A percentile compares a stretch with the other conserved stretches of the same genome.
These are phyloP conservation scores for Ustilago nuda DNA, from an alignment of 1,284 basidiomycete species.

Conservation along the genomic window DNA sequence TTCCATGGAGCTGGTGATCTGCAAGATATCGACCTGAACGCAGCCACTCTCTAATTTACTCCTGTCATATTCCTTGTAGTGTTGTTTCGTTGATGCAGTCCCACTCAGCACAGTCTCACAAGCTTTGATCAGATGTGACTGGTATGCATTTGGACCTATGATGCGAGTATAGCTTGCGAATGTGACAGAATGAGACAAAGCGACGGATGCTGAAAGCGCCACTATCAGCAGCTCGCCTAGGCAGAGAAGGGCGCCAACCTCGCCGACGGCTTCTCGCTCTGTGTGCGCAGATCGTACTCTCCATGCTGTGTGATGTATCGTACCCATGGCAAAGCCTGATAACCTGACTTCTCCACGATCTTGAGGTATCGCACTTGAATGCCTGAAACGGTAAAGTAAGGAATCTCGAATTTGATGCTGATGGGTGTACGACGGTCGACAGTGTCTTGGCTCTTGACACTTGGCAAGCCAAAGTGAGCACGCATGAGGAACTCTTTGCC, in stretches of 20 bases:
- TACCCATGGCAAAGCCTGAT: slow-evolving; percentile 78
- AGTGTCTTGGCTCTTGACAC: slow-evolving; percentile 74
- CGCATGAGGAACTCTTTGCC: slow-evolving; percentile 69
- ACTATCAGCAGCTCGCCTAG: not conserved
- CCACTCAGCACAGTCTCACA: not conserved
- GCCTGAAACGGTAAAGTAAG: slow-evolving; percentile 92
- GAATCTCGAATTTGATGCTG: slow-evolving; percentile 96
- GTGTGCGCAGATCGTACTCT: slow-evolving; percentile 80
- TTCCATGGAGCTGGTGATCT: slow-evolving; percentile 62
- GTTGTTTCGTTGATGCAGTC: not conserved
- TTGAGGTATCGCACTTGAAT: slow-evolving; percentile 97
- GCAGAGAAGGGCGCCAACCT: slow-evolving; percentile 62
- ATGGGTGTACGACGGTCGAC: slow-evolving; percentile 91
- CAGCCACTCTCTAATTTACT: slow-evolving; percentile 41
- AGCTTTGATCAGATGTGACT: not conserved
- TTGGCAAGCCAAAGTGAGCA: slow-evolving; percentile 68
- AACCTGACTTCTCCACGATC: slow-evolving; percentile 96
- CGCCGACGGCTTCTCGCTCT: slow-evolving; percentile 64
- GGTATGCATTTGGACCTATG: slow-evolving; percentile 5
- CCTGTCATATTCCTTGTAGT: not conserved
- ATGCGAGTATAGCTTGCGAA: not conserved
- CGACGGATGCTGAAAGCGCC: not conserved
- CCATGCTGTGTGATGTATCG: slow-evolving; percentile 88
- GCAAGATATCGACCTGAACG: slow-evolving; percentile 60
- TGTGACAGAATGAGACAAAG: not conserved